Conservation (phyloP, 257 asterid species). For the Ocimum tenuiflorum region DNA sequence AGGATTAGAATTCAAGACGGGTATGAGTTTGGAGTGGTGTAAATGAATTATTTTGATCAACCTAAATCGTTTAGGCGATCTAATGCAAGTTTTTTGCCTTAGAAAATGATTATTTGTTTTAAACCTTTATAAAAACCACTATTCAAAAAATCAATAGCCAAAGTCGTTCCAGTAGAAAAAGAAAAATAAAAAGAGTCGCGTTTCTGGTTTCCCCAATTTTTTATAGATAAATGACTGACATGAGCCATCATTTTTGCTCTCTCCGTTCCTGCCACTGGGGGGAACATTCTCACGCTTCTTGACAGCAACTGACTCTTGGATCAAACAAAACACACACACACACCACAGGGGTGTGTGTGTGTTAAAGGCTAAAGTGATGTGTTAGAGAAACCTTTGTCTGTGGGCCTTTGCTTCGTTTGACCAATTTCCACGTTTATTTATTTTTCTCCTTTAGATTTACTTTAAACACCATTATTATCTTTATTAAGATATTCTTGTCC, state of each 20-base stretch:
- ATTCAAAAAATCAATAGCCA: neutral
- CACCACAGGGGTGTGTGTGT: no score
- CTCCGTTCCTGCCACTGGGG: slow-evolving; percentile 10
- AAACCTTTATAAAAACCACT: no score
- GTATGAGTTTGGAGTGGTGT: no score
- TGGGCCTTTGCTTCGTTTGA: slow-evolving; percentile 25
- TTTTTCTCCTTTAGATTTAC: slow-evolving; percentile 16
- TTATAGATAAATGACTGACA: slow-evolving; percentile 13
- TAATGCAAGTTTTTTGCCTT: no score
- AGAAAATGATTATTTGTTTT: neutral
- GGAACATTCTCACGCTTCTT: slow-evolving; percentile 36
- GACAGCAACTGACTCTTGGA: slow-evolving; percentile 23
- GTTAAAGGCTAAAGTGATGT: neutral
- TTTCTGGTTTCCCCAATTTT: neutral
- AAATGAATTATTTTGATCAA: no score
- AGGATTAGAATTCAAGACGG: no score
- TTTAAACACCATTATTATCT: slow-evolving; percentile 25
- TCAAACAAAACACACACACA: no score
- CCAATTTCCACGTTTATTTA: slow-evolving; percentile 12
- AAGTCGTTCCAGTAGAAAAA: neutral
- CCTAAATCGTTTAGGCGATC: no score
- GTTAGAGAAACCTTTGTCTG: slow-evolving; percentile 19
- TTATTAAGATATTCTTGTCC: slow-evolving; percentile 20
- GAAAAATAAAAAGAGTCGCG: neutral
- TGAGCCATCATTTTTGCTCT: slow-evolving; percentile 2